Percentiles rank a stretch among this genome's conserved stretches.
These are phyloP conservation scores for Ogataea hybrid DNA, from an alignment of 1,139 yeast genomes.

Conservation along the genomic window DNA sequence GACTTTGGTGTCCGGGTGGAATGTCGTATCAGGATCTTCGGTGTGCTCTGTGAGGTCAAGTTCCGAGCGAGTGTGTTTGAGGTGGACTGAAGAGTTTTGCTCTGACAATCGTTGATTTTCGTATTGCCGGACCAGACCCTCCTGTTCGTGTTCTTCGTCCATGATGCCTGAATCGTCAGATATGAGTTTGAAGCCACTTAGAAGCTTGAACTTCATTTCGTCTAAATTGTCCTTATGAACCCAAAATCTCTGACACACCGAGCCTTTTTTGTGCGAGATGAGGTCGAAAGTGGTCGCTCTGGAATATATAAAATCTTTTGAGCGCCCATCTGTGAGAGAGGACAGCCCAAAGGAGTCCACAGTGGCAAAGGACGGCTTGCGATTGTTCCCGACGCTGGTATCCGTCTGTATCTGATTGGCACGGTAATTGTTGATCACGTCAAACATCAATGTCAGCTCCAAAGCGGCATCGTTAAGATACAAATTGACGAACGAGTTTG, in stretches of 20 bases:
- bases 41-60: conserved; percentile 15
- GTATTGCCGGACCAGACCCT: conserved; percentile 20
- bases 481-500: conserved; percentile 57
- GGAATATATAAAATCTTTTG: conserved; percentile 17
- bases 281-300: conserved; percentile 36
- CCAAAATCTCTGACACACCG: conserved; percentile 36
- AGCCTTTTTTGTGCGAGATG: conserved; percentile 33
- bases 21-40: conserved; percentile 7
- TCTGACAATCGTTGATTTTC: conserved; percentile 12
- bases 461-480: conserved; percentile 65
- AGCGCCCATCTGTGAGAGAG: conserved; percentile 17
- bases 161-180: conserved; percentile 29
- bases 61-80: conserved; percentile 29
- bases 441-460: conserved; percentile 59
- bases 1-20: conserved; percentile 28
- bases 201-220: conserved; percentile 40
- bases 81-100: conserved; percentile 8
- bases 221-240: conserved; percentile 44
- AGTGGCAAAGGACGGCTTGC: conserved; percentile 30
- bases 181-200: conserved; percentile 31
- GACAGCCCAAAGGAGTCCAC: conserved; percentile 37
- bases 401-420: conserved; percentile 9
- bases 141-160: conserved; percentile 21
- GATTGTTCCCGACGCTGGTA: conserved; percentile 3
- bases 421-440: conserved; percentile 37